A percentile compares a stretch with the other conserved stretches of the same genome.
These are phyloP conservation scores for Chaetomidium leptoderma DNA, from an alignment of 495 filamentous ascomycete species.

Conservation along the genomic window DNA sequence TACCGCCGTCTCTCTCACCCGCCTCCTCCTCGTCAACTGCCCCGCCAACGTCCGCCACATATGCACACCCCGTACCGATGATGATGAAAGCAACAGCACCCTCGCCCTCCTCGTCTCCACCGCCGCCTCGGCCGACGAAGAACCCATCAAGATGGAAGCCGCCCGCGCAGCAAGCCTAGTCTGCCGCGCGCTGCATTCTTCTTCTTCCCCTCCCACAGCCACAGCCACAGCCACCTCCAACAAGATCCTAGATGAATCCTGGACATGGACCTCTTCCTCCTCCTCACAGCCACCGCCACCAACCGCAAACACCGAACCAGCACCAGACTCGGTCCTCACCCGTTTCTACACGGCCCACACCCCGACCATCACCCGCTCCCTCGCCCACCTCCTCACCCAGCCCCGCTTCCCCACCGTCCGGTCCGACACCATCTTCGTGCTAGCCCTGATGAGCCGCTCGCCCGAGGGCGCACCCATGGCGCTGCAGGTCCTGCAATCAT, in stretches of 20 bases:
- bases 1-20: conserved; percentile 59
- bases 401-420: conserved; percentile 64
- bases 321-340: conserved; percentile 4
- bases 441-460: conserved; percentile 63
- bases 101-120: conserved; percentile 59
- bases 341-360: conserved; percentile 50
- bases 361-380: conserved; percentile 45
- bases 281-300: not conserved
- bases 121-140: conserved; percentile 53
- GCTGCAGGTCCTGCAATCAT: conserved; percentile 40
- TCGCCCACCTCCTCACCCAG: conserved; percentile 62
- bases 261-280: not conserved
- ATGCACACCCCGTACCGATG: conserved; percentile 32
- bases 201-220: not conserved
- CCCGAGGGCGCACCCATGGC: conserved; percentile 52
- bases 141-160: conserved; percentile 70
- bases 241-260: conserved; percentile 4
- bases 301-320: not conserved
- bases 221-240: too few species aligned
- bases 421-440: conserved; percentile 68
- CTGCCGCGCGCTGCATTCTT: conserved; percentile 51
- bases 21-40: conserved; percentile 61
- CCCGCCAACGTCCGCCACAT: conserved; percentile 52
- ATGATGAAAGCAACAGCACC: conserved; percentile 44
- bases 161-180: conserved; percentile 61